phyloP scores from a whole-genome alignment of 495 filamentous ascomycete species.

The Aspergillus campestris region DNA sequence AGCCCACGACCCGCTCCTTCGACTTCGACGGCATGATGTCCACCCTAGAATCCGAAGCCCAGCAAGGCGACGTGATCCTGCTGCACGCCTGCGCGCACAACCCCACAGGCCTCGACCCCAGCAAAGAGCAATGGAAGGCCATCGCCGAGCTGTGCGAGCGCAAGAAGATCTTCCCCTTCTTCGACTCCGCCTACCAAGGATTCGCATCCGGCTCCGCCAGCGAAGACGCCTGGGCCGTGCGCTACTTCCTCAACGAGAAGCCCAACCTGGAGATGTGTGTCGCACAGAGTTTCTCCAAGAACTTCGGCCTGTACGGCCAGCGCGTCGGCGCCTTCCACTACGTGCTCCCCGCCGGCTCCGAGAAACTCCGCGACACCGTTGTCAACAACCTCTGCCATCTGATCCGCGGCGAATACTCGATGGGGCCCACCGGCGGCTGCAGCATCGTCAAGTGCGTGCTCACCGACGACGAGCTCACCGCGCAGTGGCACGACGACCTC shows the following conservation, averaged over 20 bases:
- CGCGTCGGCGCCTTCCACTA: constrained; percentile 44
- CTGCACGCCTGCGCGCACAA: constrained; percentile 50
- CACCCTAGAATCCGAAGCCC: constrained; percentile 33
- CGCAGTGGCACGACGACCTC: constrained; percentile 43
- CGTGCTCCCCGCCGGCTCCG: constrained; percentile 24
- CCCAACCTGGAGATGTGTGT: constrained; percentile 43
- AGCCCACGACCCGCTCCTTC: constrained; percentile 34
- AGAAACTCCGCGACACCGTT: constrained; percentile 28
- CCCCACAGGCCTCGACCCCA: constrained; percentile 46
- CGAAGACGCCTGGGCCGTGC: constrained; percentile 47
- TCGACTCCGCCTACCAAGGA: constrained; percentile 50
- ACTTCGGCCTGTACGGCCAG: constrained; percentile 48
- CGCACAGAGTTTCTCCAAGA: constrained; percentile 48
- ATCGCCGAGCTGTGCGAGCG: constrained; percentile 42
- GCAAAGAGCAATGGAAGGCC: constrained; percentile 45
- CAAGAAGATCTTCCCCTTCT: constrained; percentile 47
- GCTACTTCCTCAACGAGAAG: constrained; percentile 44
- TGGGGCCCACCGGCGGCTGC: constrained; percentile 40
- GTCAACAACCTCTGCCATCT: constrained; percentile 37
- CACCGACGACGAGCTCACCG: constrained; percentile 26
- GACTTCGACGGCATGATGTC: constrained; percentile 40
- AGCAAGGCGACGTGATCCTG: constrained; percentile 37
- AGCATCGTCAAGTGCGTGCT: constrained; percentile 44
- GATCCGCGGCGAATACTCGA: constrained; percentile 42
- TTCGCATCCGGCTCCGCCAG: constrained; percentile 45